These are phyloP conservation scores for Melaleuca quinquenervia DNA, from an alignment of 345 rosid genomes.

Conservation along the genomic window DNA sequence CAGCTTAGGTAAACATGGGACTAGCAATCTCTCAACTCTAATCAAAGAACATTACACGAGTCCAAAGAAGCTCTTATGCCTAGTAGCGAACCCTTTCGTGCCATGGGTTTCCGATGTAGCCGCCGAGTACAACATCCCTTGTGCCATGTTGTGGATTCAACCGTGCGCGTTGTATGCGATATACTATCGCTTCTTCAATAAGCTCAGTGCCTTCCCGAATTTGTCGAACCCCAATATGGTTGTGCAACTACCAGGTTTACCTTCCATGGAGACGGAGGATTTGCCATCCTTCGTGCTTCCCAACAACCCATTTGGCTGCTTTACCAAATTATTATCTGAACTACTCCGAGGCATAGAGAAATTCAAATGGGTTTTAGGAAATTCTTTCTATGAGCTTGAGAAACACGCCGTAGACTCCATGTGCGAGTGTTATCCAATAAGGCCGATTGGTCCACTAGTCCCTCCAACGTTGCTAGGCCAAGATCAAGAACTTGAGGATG, in stretches of 20 bases:
- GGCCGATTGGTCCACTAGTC: conserved; percentile 41
- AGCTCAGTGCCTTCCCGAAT: conserved; percentile 19
- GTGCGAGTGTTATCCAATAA: conserved; percentile 21
- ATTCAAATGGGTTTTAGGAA: conserved; percentile 28
- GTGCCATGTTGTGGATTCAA: conserved; percentile 52
- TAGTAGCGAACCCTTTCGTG: conserved; percentile 34
- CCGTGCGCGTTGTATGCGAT: conserved; percentile 29
- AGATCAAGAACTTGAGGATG: conserved; percentile 8
- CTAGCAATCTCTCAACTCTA: conserved; percentile 18
- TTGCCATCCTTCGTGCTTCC: conserved; percentile 42
- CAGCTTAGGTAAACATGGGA: conserved; percentile 15
- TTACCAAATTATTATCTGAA: conserved; percentile 5
- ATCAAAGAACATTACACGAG: conserved; percentile 14
- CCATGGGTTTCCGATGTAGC: conserved; percentile 44
- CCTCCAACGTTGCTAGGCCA: conserved; percentile 23
- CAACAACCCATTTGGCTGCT: conserved; percentile 11
- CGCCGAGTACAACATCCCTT: conserved; percentile 16
- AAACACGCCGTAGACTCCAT: conserved; percentile 20
- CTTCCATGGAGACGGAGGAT: conserved; percentile 19
- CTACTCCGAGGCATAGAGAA: conserved; percentile 15
- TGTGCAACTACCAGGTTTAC: conserved; percentile 30
- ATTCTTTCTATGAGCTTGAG: conserved; percentile 38
- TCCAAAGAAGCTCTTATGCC: conserved; percentile 23
- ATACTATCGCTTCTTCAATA: conserved; percentile 28
- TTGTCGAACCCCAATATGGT: conserved; percentile 8